Evolutionary conservation across 1,139 yeast genomes (phyloP).

Genomic region (Lodderomyces pseudojiufengensis): DNA sequence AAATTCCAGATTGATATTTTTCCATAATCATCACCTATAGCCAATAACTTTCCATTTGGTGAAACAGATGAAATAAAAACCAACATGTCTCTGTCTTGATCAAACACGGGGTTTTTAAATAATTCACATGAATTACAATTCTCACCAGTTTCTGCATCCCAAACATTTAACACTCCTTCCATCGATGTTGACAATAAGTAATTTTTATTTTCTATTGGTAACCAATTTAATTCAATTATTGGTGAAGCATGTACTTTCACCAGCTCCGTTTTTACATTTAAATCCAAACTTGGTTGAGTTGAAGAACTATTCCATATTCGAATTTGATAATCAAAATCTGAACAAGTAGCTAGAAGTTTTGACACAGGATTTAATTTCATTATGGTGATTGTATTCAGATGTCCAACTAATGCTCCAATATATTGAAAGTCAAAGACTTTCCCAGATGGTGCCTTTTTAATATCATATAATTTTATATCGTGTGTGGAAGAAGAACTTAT

Average conservation of each 20-base stretch:
- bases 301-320: conserved; percentile 72
- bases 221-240: conserved; percentile 54
- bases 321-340: conserved; percentile 65
- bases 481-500: conserved; percentile 54
- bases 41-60: conserved; percentile 46
- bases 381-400: conserved; percentile 56
- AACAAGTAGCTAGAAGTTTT: conserved; percentile 63
- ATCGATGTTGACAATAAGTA: conserved; percentile 46
- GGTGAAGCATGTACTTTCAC: conserved; percentile 49
- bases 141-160: conserved; percentile 54
- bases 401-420: conserved; percentile 67
- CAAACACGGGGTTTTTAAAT: conserved; percentile 23
- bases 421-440: conserved; percentile 39
- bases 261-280: conserved; percentile 18
- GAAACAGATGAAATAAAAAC: conserved; percentile 53
- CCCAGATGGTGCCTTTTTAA: conserved; percentile 20
- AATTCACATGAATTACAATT: conserved; percentile 23
- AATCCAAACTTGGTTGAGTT: conserved; percentile 38
- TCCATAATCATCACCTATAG: conserved; percentile 64
- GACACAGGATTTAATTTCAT: conserved; percentile 50
- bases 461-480: conserved; percentile 55
- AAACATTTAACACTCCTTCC: conserved; percentile 67
- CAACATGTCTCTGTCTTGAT: conserved; percentile 15
- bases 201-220: conserved; percentile 22
- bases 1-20: conserved; percentile 53